Evolutionary conservation across 2,329 filamentous ascomycete genomes (phyloP).

Genomic region (Trichophyton mentagrophytes): DNA sequence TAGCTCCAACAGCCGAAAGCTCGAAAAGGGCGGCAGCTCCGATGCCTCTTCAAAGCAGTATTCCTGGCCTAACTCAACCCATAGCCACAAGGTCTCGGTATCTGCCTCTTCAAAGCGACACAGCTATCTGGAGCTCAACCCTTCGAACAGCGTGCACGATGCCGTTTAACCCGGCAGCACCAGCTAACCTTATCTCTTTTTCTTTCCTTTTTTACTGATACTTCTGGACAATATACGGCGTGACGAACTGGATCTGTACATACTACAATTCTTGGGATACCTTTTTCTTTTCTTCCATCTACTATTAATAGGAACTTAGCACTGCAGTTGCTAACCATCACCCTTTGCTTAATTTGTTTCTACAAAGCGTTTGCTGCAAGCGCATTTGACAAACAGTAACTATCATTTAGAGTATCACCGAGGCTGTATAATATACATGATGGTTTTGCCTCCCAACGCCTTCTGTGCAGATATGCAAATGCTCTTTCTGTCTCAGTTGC

Average conservation of each 20-base stretch:
- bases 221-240: background rate
- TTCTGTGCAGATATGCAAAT: too few relatives aligned
- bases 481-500: too few relatives aligned
- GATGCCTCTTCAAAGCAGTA: background rate
- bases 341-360: background rate
- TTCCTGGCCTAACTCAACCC: background rate
- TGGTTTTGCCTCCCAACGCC: too few relatives aligned
- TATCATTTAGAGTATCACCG: too few relatives aligned
- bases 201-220: background rate
- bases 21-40: conserved; percentile 2
- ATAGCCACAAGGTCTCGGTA: background rate
- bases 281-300: background rate
- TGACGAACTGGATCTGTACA: background rate
- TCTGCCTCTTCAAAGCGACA: background rate
- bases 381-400: too few relatives aligned
- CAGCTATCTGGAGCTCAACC: background rate
- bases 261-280: background rate
- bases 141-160: background rate
- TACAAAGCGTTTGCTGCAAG: too few relatives aligned
- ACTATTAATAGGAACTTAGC: background rate
- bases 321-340: background rate
- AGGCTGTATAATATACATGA: too few relatives aligned
- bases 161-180: background rate
- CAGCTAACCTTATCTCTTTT: background rate
- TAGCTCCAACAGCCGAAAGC: background rate